Base-by-base conservation (phyloP, 1,284 basidiomycete species). In the Microbotryomycetes sp. region DNA sequence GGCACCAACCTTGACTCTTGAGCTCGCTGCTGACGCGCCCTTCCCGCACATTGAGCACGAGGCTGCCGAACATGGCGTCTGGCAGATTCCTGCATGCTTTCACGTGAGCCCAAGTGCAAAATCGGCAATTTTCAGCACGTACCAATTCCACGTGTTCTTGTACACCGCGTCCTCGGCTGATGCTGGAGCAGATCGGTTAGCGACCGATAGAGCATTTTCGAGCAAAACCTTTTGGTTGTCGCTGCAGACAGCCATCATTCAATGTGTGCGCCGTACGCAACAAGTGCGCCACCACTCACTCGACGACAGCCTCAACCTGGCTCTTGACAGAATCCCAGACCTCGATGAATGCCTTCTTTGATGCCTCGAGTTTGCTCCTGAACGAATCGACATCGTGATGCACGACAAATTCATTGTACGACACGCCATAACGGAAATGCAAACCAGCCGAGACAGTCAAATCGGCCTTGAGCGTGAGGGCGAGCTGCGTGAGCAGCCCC, bases 61-160 rank as follows among this genome's bases (percentile, higher is more conserved):
- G 81, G 18, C 84, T 85, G 2, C 94, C 96, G 68, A 88, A 94
- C 1, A 89, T 87, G 7, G 93, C 94, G 73, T 98, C 94, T 61
- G 93, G 78, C 56, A 78, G 62, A 60, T 76, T 75, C 72, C 72
- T 73, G 67, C 66, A 70, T 11, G 68, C 68, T 13, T 68, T n/a
- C 67, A 41, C 3, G 51, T 45, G 28, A 5, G 74, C 27, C 9
- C 49, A 11, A 15, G n/a, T n/a, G n/a, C n/a, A n/a, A n/a, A n/a
- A n/a, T n/a, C n/a, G n/a, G n/a, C n/a, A n/a, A n/a, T n/a, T n/a
- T n/a, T n/a, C n/a, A n/a, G 23, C 0, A 45, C 62, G 35, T n/a
- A 64, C 92, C 92, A 97, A 76, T 97, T 92, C 94, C 94, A 98
- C 72, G 88, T 91, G 75, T 92, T 97, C 78, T 91, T 97, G 94